Conservation (phyloP, 2,329 filamentous ascomycete species). For the Xylariomycetidae sp. region DNA sequence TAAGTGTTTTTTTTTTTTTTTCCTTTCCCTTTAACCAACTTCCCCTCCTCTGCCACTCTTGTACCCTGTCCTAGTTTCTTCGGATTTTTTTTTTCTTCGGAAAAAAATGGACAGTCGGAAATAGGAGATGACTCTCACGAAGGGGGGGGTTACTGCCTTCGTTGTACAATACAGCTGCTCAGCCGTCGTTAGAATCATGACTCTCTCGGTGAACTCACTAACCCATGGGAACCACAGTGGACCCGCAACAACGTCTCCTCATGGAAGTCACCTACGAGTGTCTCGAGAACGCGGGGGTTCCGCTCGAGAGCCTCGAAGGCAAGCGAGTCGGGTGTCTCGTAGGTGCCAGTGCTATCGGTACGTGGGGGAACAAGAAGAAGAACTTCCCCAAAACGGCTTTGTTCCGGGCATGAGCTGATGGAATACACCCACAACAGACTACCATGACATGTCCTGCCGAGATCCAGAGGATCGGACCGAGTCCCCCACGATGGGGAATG, state of each 20-base stretch:
- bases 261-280: slow-evolving; percentile 13
- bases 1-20: too few relatives aligned
- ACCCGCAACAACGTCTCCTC: slow-evolving; percentile 11
- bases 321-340: slow-evolving; percentile 8
- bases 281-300: slow-evolving; percentile 12
- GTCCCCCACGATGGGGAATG: slow-evolving; percentile 20
- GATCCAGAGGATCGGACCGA: slow-evolving; percentile 13
- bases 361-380: not conserved
- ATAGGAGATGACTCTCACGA: too few relatives aligned
- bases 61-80: too few relatives aligned
- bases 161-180: slow-evolving; percentile 1
- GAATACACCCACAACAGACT: slow-evolving; percentile 6
- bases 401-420: too few relatives aligned
- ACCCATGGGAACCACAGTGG: not conserved
- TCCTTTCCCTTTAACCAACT: too few relatives aligned
- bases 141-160: slow-evolving; percentile 8
- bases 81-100: too few relatives aligned
- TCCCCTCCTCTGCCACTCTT: too few relatives aligned
- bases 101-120: too few relatives aligned
- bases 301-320: slow-evolving; percentile 3
- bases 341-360: slow-evolving; percentile 6
- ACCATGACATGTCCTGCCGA: slow-evolving; percentile 4
- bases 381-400: not conserved
- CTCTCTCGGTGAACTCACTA: not conserved
- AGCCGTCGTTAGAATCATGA: not conserved